Evolutionary conservation across 2,329 filamentous ascomycete species (phyloP).

Genomic region (Pestalotiopsis sp.): DNA sequence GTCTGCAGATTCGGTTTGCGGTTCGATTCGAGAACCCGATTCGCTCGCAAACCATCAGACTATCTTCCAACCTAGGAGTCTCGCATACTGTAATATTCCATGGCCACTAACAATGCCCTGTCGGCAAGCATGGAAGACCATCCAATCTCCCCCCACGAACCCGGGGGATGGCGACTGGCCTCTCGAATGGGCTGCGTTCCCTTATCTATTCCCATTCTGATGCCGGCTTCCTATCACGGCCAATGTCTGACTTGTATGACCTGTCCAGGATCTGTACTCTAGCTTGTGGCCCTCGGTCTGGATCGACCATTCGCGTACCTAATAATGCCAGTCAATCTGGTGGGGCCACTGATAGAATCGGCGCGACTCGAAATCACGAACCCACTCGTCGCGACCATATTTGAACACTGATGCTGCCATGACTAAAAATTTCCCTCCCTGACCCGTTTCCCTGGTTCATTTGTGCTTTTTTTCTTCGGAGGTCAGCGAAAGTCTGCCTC

Average conservation of each 20-base stretch:
- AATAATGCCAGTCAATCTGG: conserved; percentile 8
- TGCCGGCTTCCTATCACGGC: conserved; percentile 7
- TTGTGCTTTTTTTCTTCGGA: conserved; percentile 2
- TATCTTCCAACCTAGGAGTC: neutral
- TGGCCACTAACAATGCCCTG: neutral
- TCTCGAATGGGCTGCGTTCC: neutral
- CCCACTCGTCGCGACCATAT: conserved; percentile 6
- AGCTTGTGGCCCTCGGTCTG: neutral
- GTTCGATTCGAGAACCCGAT: neutral
- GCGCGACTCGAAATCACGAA: conserved; percentile 1
- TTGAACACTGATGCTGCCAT: conserved; percentile 8
- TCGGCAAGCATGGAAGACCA: neutral
- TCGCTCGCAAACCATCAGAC: neutral
- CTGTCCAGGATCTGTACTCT: neutral
- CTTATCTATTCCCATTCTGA: neutral
- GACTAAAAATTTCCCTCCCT: conserved; percentile 2
- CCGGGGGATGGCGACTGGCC: neutral
- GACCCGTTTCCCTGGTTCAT: conserved; percentile 6
- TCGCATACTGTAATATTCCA: neutral
- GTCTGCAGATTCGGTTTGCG: neutral
- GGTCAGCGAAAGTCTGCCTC: conserved; percentile 7
- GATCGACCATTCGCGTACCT: conserved; percentile 10
- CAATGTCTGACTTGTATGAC: neutral
- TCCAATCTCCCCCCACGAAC: neutral
- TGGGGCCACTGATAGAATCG: conserved; percentile 9